Evolutionary conservation across 257 asterid species (phyloP), one percentile per base, ranked within the genome.

Genomic region (Lycium barbarum): DNA sequence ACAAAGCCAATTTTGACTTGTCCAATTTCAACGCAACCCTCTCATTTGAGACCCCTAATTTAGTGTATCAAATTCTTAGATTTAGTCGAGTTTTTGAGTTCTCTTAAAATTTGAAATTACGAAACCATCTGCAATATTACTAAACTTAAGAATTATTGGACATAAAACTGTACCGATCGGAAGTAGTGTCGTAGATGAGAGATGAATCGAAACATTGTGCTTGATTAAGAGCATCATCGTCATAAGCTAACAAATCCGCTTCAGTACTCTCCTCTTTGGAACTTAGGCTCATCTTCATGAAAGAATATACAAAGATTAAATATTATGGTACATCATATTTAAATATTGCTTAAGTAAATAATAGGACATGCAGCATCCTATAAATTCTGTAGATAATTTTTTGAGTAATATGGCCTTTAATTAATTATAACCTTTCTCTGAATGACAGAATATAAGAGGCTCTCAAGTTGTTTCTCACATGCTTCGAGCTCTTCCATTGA

Each of bases 401-500:
- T 38, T 1, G 43, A 38, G 43, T 40, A 2, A 40, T 40, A 2
- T 40, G 4, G 45, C 0, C 45, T 38, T 38, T 38, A 38, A 38
- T 38, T 38, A 38, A 38, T 38, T 38, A 38, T 5, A 38, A 85
- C 85, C 85, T 81, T 85, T 81, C 87, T 85, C 63, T 72, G 63
- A 5, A 36, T 0, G 40, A 72, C 71, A 18, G 49, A 20, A 67
- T 11, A 9, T 79, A 85, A 18, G 14, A 61, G 15, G 53, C 35
- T 72, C 79, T 82, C 85, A 82, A 82, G 85, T 53, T 13, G 79
- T 43, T 61, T 82, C 70, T 85, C 88, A 47, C 65, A 54, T 71
- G 88, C 11, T 72, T 82, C 85, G 7, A 82, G 17, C 70, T 85
- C 85, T 20, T 81, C 83, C 73, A 62, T 72, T 12, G 85, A 81